Base-by-base conservation (phyloP, 2,329 filamentous ascomycete species). In the Stagonosporopsis tanaceti region DNA sequence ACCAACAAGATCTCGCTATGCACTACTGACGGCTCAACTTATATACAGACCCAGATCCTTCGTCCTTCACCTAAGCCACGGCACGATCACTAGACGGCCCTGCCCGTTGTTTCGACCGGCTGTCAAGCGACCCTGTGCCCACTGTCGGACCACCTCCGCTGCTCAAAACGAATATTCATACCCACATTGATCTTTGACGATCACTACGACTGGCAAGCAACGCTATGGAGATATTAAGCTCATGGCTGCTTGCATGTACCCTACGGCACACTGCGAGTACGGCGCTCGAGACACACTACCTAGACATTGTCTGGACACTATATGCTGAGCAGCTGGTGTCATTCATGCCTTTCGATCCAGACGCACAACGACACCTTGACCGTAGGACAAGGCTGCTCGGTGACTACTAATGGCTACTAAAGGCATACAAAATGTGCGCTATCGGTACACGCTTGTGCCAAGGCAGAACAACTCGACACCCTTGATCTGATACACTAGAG, bases 61-160 rank as follows among this genome's bases (percentile, higher is more conserved):
- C 41, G 37, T 25, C 47, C 47, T 57, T 48, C 42, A 52, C 38
- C 48, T 20, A 11, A 12, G 54, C 54, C 54, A 47, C 44, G 48
- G 54, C 48, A 57, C 47, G 48, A 38, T 25, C 54, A 48, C 35
- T 32, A n/a, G 9, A 11, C 54, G n/a, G 54, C 38, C 48, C 44
- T 52, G 37, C 25, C 47, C 53, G 47, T 30, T 22, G 41, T 38
- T 56, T 47, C 42, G 38, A 28, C 37, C 24, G 38, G 24, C 53
- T 28, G 30, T 14, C 34, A 39, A 46, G 41, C 50, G 27, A 28
- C 20, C 53, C 41, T 42, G 34, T 39, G 30, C 47, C 25, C 47
- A 28, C 27, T 22, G 24, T 35, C 41, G 53, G 53, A 50, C 53
- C 22, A 27, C 7, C 35, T 52, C 47, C 42, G 53, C 39, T 38